These are phyloP conservation scores for Talaromyces piceae DNA, from an alignment of 2,329 filamentous ascomycete genomes.

Conservation along the genomic window DNA sequence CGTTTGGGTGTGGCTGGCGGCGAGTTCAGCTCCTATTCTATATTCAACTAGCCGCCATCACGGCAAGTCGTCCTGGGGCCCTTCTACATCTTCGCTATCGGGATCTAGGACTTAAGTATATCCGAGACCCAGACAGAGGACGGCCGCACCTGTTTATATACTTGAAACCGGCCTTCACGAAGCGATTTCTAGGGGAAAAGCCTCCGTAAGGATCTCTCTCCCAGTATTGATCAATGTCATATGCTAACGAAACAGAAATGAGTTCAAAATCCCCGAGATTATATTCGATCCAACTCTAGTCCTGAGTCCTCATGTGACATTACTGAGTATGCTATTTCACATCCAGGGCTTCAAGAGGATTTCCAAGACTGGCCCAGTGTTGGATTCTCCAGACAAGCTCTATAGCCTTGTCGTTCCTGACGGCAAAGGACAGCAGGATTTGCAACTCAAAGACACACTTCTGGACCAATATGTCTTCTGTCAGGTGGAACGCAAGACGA, in stretches of 20 bases:
- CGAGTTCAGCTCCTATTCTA: constrained; percentile 19
- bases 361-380: constrained; percentile 15
- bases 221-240: not conserved
- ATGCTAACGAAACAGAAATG: not conserved
- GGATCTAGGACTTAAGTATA: constrained; percentile 15
- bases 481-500: constrained; percentile 16
- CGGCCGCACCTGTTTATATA: constrained; percentile 13
- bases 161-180: constrained; percentile 14
- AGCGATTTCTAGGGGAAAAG: constrained; percentile 14
- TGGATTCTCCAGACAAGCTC: constrained; percentile 27
- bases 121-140: constrained; percentile 13
- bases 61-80: constrained; percentile 11
- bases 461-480: constrained; percentile 26
- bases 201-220: not conserved
- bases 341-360: constrained; percentile 24
- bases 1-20: constrained; percentile 21
- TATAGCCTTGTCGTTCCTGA: constrained; percentile 28
- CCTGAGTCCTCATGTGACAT: constrained; percentile 24
- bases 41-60: constrained; percentile 17
- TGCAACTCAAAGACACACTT: constrained; percentile 23
- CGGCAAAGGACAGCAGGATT: constrained; percentile 23
- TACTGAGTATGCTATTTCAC: constrained; percentile 26
- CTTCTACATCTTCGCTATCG: constrained; percentile 16
- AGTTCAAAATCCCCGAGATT: constrained; percentile 20
- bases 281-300: constrained; percentile 26